Conservation (phyloP, 1,284 basidiomycete genomes). For the Malassezia equina region DNA sequence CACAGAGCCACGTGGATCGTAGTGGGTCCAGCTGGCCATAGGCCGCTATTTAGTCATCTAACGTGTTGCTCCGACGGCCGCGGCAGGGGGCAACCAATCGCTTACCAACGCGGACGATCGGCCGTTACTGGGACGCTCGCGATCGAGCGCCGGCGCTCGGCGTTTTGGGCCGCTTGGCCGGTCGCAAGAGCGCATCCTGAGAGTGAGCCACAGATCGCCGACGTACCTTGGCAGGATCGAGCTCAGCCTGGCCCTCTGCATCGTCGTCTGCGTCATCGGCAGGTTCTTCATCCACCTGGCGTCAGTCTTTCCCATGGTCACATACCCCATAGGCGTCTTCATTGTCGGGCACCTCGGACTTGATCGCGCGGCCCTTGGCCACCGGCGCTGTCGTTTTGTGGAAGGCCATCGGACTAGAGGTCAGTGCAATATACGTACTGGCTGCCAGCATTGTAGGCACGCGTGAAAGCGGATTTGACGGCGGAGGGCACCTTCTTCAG, state of each 20-base stretch:
- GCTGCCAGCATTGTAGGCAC: conserved; percentile 26
- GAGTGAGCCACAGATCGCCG: neutral
- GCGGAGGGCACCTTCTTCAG: conserved; percentile 72
- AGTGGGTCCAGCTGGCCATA: neutral
- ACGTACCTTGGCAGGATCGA: conserved; percentile 8
- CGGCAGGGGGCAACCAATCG: conserved; percentile 1
- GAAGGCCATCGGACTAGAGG: conserved; percentile 13
- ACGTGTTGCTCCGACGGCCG: neutral
- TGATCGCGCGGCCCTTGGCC: conserved; percentile 5
- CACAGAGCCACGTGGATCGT: neutral
- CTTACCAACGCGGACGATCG: neutral
- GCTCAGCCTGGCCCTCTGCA: neutral
- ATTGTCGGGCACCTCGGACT: conserved; percentile 12
- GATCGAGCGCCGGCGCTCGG: neutral
- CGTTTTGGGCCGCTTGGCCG: conserved; percentile 2
- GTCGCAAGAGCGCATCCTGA: conserved; percentile 6
- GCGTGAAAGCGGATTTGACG: conserved; percentile 75
- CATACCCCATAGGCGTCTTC: conserved; percentile 13
- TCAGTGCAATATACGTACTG: conserved; percentile 6
- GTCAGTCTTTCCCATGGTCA: neutral
- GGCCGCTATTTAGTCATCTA: conserved; percentile 5
- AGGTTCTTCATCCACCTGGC: conserved; percentile 13
- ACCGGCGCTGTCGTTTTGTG: neutral
- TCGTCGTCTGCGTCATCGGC: neutral
- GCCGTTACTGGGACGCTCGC: neutral